Conservation (phyloP, 768 basidiomycete genomes). For the Ephemerocybe angulata region DNA sequence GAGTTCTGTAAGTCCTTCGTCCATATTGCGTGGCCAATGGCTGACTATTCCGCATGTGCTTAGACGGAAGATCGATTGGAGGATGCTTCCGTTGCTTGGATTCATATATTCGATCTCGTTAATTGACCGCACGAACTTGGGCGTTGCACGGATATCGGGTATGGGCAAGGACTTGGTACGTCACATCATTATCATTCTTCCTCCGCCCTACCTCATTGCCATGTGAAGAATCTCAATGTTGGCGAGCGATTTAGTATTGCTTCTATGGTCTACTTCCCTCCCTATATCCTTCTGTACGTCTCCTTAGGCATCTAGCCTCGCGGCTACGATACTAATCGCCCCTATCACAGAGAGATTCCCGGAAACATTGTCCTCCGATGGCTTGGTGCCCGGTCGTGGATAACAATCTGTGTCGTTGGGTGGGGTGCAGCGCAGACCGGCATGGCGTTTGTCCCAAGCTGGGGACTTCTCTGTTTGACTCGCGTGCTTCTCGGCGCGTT, state of each 20-base stretch:
- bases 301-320: not conserved
- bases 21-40: too few relatives aligned
- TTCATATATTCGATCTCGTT: slow-evolving; percentile 32
- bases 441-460: too few relatives aligned
- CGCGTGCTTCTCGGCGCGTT: too few relatives aligned
- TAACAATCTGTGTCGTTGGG: too few relatives aligned
- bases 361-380: slow-evolving; percentile 40
- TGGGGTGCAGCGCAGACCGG: too few relatives aligned
- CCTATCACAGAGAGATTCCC: slow-evolving; percentile 36
- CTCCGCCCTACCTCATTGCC: not conserved
- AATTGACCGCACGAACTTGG: slow-evolving; percentile 35
- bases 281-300: slow-evolving; percentile 32
- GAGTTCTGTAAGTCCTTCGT: too few relatives aligned
- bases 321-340: slow-evolving; percentile 3
- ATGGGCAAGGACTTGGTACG: slow-evolving; percentile 33
- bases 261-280: slow-evolving; percentile 31
- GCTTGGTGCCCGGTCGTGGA: slow-evolving; percentile 41
- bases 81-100: slow-evolving; percentile 31
- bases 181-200: not conserved
- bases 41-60: too few relatives aligned
- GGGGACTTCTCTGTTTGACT: too few relatives aligned
- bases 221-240: slow-evolving; percentile 22
- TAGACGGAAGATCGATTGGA: slow-evolving; percentile 30
- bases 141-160: slow-evolving; percentile 33
- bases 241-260: slow-evolving; percentile 32